A percentile compares a stretch with the other conserved stretches of the same genome.
phyloP scores from a whole-genome alignment of 148 eudicot genomes.

The Polygonum maritimum region DNA sequence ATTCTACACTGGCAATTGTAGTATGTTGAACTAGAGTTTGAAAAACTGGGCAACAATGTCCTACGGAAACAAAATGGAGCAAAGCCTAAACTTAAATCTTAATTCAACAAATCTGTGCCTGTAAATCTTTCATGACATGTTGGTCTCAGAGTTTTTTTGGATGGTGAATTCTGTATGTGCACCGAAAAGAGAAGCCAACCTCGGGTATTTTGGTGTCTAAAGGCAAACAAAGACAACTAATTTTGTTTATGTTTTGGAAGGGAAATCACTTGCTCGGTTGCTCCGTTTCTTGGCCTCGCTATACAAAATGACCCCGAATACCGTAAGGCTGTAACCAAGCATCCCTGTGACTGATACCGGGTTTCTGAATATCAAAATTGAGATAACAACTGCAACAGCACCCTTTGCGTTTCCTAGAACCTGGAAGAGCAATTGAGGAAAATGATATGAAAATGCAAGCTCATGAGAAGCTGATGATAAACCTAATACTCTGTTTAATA shows the following conservation, averaged over 20 bases:
- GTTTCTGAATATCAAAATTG: slow-evolving; percentile 38
- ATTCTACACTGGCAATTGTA: not conserved
- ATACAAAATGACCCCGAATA: slow-evolving; percentile 35
- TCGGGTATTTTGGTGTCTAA: not conserved
- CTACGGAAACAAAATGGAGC: not conserved
- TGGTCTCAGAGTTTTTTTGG: not conserved
- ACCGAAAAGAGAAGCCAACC: not conserved
- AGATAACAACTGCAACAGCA: slow-evolving; percentile 44
- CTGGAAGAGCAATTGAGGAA: not conserved
- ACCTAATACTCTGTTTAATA: not conserved
- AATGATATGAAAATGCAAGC: not conserved
- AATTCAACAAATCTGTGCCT: slow-evolving; percentile 6
- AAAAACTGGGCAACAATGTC: not conserved
- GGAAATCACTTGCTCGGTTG: slow-evolving; percentile 28
- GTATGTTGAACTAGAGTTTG: not conserved
- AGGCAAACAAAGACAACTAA: not conserved
- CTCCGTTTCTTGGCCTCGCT: slow-evolving; percentile 40
- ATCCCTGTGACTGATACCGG: slow-evolving; percentile 42
- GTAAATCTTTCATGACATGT: not conserved
- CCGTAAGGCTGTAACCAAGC: slow-evolving; percentile 39
- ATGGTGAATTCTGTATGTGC: not conserved
- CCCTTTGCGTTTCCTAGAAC: slow-evolving; percentile 47
- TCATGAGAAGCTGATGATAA: not conserved
- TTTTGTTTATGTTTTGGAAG: not conserved
- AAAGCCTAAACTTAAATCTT: not conserved